Evolutionary conservation across 495 filamentous ascomycete species (phyloP), one percentile per base, ranked within the genome.

Genomic region (Immersiella caudata): DNA sequence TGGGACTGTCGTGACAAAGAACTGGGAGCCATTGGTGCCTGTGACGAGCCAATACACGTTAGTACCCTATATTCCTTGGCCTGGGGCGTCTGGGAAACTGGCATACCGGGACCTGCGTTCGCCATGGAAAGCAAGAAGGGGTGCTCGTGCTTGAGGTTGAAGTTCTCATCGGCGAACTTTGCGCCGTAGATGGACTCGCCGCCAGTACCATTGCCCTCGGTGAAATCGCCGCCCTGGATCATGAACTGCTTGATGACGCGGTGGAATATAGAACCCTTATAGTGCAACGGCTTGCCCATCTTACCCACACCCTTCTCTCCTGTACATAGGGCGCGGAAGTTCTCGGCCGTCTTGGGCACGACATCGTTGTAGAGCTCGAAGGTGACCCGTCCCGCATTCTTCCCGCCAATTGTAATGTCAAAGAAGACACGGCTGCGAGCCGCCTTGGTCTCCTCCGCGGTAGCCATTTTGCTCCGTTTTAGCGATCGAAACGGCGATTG

Each of bases 171-270:
- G 73, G 91, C 92, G 75, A 99, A 99, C 81, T 97, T 98, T 71
- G 91, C 91, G 74, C 95, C 95, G 76, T 99, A 99, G 78, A 99
- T 98, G 26, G 91, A 94, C 82, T 98, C 95, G 73, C 95, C 95
- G 63, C 95, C 95, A 25, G 96, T 98, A 63, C 95, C 92, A 78
- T 99, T 94, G 77, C 89, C 88, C 67, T 87, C 89, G 67, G 95
- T 99, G 85, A 98, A 99, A 82, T 99, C 95, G 80, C 95, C 95
- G 73, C 95, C 95, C 82, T 99, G 95, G 78, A 97, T 91, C 95
- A 99, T 99, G 85, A 99, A 99, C 68, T 90, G 79, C 79, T 96
- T 96, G 83, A 99, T 99, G 71, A 99, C 88, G 67, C 95, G 91
- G 85, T 99, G 95, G 89, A 99, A 99, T 67, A 67, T 76, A 63